phyloP scores from a whole-genome alignment of 306 rosid species.

The Geum urbanum region DNA sequence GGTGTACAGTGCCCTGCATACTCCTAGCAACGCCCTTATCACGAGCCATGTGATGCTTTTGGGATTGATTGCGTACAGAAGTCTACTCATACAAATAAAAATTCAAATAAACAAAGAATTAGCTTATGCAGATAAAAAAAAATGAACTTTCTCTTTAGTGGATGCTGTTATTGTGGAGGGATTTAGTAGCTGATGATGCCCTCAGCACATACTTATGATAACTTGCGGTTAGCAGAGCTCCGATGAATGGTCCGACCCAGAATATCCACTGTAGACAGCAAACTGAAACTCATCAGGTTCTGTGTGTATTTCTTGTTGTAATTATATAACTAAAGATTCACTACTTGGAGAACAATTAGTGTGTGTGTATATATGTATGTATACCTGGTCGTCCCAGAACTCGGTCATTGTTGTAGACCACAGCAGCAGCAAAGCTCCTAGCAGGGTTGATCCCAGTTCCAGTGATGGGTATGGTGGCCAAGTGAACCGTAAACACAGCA shows the following conservation, averaged over 20 bases:
- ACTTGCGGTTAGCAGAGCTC: conserved; percentile 20
- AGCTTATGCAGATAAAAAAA: background rate
- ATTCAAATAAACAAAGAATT: background rate
- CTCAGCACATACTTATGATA: conserved; percentile 7
- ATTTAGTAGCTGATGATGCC: conserved; percentile 1
- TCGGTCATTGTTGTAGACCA: conserved; percentile 14
- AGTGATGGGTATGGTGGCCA: conserved; percentile 23
- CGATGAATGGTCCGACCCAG: conserved; percentile 24
- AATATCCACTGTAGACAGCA: conserved; percentile 21
- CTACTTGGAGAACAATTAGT: background rate
- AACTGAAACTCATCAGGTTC: background rate
- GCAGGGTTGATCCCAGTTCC: conserved; percentile 27
- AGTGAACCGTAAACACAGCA: conserved; percentile 25
- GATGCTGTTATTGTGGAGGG: conserved; percentile 11
- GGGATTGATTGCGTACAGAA: background rate
- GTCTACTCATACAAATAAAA: background rate
- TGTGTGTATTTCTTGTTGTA: background rate
- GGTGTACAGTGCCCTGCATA: background rate
- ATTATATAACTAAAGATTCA: background rate
- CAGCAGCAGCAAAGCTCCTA: conserved; percentile 22
- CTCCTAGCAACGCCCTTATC: background rate
- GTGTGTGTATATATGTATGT: too few species aligned
- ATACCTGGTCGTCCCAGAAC: conserved; percentile 16
- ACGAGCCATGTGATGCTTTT: background rate
- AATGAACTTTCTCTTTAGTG: background rate